A percentile compares a stretch with the other conserved stretches of the same genome.
Evolutionary conservation across 176 grass and related monocot species (phyloP).

Genomic region (Tillandsia leiboldiana): DNA sequence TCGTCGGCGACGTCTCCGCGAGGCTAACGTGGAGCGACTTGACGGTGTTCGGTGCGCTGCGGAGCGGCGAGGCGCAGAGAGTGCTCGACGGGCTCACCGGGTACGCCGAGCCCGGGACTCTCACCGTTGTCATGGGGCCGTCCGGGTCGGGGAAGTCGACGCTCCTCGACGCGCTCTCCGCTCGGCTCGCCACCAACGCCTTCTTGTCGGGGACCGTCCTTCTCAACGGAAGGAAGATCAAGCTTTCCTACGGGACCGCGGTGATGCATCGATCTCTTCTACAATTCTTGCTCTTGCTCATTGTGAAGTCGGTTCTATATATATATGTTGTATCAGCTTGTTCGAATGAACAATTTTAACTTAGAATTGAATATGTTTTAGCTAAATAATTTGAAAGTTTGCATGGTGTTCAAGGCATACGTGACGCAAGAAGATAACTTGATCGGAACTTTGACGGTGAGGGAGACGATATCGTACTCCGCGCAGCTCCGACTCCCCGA

Average conservation of each 20-base stretch:
- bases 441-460: constrained; percentile 94
- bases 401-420: constrained; percentile 57
- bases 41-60: constrained; percentile 62
- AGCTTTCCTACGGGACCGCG: constrained; percentile 95
- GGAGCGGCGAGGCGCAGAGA: constrained; percentile 61
- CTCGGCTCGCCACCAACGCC: constrained; percentile 81
- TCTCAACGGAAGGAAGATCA: constrained; percentile 89
- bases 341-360: no score
- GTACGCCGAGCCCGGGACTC: constrained; percentile 70
- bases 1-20: constrained; percentile 79
- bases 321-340: no score
- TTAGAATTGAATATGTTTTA: no score
- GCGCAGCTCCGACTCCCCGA: constrained; percentile 85
- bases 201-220: constrained; percentile 80
- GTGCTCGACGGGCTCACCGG: constrained; percentile 89
- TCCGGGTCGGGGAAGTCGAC: constrained; percentile 98
- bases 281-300: not conserved
- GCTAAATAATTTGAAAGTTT: not conserved
- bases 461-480: constrained; percentile 95
- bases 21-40: constrained; percentile 98
- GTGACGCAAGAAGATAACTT: constrained; percentile 98
- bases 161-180: constrained; percentile 82
- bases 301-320: not conserved
- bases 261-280: constrained; percentile 18
- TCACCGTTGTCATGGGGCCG: constrained; percentile 87